Evolutionary conservation across 441 rosid species (phyloP).

Genomic region (Dalechampia spathulata): DNA sequence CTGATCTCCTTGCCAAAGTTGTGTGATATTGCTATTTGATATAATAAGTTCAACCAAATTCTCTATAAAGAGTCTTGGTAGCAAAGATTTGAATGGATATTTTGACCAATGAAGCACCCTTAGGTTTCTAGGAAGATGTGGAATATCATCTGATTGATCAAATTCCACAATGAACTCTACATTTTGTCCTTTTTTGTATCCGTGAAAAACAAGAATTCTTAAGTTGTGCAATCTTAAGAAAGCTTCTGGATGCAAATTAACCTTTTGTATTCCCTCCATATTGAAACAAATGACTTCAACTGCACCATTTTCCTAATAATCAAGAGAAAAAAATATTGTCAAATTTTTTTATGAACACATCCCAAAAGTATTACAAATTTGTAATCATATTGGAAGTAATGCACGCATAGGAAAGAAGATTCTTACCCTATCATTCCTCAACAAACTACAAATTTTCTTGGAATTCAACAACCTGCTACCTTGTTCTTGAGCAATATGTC

Average conservation of each 20-base stretch:
- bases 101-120: conserved; percentile 10
- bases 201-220: neutral
- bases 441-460: neutral
- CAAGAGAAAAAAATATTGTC: neutral
- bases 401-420: neutral
- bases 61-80: neutral
- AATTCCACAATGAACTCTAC: neutral
- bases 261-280: neutral
- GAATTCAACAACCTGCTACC: neutral
- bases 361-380: too few species aligned
- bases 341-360: neutral
- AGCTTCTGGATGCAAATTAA: neutral
- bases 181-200: neutral
- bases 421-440: neutral
- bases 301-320: neutral
- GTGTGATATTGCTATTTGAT: neutral
- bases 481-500: neutral
- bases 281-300: conserved; percentile 3
- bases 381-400: neutral
- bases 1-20: neutral
- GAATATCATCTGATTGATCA: neutral
- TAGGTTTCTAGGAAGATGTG: neutral
- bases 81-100: conserved; percentile 12
- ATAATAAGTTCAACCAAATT: conserved; percentile 10
- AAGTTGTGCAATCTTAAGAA: neutral